These are phyloP conservation scores for Earliella scabrosa DNA, from an alignment of 1,284 basidiomycete species.

Conservation along the genomic window DNA sequence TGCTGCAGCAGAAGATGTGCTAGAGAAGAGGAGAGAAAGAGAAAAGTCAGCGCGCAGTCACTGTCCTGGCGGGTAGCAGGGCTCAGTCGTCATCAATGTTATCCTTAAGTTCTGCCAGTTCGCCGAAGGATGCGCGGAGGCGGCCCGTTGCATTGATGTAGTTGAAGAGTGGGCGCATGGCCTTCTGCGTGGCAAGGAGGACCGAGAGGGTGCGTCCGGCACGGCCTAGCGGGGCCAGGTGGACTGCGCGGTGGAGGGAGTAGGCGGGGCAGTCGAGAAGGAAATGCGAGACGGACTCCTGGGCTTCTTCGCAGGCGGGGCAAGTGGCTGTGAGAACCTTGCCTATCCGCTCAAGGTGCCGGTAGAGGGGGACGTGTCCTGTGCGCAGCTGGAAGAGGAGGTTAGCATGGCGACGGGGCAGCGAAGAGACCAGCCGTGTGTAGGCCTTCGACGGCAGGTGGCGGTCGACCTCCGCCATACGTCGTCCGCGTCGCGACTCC, in stretches of 20 bases:
- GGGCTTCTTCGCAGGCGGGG: conserved; percentile 23
- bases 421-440: background rate
- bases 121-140: too few species aligned
- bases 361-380: conserved; percentile 32
- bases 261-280: conserved; percentile 28
- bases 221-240: conserved; percentile 5
- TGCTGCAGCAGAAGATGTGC: too few species aligned
- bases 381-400: conserved; percentile 35
- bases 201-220: background rate
- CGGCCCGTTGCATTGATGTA: conserved; percentile 2
- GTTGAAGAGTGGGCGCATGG: background rate
- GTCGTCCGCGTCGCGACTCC: background rate
- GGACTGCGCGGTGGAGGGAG: conserved; percentile 1
- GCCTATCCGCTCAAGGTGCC: conserved; percentile 30
- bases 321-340: conserved; percentile 26
- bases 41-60: too few species aligned
- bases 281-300: conserved; percentile 33
- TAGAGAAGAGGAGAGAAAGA: too few species aligned
- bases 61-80: too few species aligned
- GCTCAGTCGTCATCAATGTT: too few species aligned
- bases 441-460: conserved; percentile 13
- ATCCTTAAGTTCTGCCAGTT: too few species aligned
- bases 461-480: conserved; percentile 7
- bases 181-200: background rate
- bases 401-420: conserved; percentile 20